phyloP scores from a whole-genome alignment of 2,329 filamentous ascomycete genomes.

The Fusarium hainanense region DNA sequence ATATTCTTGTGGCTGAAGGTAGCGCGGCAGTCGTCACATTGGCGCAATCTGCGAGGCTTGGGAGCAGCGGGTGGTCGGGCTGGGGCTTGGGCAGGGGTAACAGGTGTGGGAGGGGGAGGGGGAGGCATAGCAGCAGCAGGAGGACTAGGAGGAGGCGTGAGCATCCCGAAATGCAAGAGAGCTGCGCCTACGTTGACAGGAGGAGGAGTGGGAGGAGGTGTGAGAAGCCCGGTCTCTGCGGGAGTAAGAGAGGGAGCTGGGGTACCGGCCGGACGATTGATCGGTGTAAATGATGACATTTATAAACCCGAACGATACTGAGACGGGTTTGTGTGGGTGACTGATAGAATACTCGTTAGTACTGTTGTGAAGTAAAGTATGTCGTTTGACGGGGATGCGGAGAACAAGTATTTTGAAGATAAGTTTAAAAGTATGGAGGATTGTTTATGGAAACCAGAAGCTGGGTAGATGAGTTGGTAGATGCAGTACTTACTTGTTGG shows the following conservation, averaged over 20 bases:
- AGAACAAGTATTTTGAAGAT: neutral
- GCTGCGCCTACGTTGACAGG: neutral
- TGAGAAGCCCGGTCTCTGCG: neutral
- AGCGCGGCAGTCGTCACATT: no score
- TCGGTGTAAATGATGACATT: neutral
- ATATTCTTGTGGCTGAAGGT: no score
- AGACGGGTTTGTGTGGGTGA: neutral
- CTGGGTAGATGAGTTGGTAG: no score
- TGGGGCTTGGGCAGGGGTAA: neutral
- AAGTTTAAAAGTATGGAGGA: neutral
- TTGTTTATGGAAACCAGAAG: no score
- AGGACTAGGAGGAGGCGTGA: no score
- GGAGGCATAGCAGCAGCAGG: no score
- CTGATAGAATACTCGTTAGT: neutral
- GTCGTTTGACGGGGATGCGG: no score
- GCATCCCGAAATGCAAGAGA: no score
- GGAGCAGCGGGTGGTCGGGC: no score
- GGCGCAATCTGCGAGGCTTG: no score
- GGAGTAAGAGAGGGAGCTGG: no score
- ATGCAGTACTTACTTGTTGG: neutral
- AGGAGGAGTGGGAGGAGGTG: neutral
- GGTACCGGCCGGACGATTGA: neutral
- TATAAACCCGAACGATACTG: neutral
- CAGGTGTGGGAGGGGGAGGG: neutral
- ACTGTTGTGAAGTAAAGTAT: neutral